Evolutionary conservation across 1,284 basidiomycete species (phyloP).

Genomic region (Kwoniella shivajii): DNA sequence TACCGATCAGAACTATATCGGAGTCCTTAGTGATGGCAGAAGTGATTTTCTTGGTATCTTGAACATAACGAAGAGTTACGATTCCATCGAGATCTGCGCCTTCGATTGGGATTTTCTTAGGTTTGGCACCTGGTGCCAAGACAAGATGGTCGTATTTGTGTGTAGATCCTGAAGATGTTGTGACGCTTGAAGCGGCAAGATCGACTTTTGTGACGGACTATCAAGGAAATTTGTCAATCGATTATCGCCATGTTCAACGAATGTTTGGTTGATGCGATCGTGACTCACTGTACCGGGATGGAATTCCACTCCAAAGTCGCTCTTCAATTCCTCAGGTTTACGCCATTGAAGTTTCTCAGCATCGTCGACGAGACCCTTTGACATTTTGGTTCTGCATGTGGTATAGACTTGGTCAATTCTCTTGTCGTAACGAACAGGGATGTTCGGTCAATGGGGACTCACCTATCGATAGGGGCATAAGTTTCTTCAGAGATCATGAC

Average conservation of each 20-base stretch:
- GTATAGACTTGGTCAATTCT: no score
- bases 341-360: conserved; percentile 75
- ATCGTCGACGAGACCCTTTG: conserved; percentile 81
- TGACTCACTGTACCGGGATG: conserved; percentile 65
- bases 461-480: conserved; percentile 85
- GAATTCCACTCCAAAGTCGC: conserved; percentile 77
- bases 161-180: conserved; percentile 62
- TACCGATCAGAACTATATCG: conserved; percentile 80
- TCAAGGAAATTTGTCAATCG: background rate
- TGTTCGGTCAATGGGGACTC: conserved; percentile 24
- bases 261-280: background rate
- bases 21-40: conserved; percentile 64
- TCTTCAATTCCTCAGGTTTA: conserved; percentile 71
- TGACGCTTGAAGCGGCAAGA: conserved; percentile 63
- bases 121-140: conserved; percentile 69
- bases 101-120: conserved; percentile 69
- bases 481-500: conserved; percentile 78
- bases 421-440: background rate
- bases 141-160: conserved; percentile 73
- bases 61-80: conserved; percentile 70
- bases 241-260: background rate
- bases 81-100: conserved; percentile 78
- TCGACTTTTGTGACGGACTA: conserved; percentile 71
- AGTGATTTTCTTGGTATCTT: conserved; percentile 76
- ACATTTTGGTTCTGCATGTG: conserved; percentile 74